Percentiles rank a stretch among this genome's conserved stretches.
These are phyloP conservation scores for Filosporella fistucella DNA, from an alignment of 495 filamentous ascomycete species.

Conservation along the genomic window DNA sequence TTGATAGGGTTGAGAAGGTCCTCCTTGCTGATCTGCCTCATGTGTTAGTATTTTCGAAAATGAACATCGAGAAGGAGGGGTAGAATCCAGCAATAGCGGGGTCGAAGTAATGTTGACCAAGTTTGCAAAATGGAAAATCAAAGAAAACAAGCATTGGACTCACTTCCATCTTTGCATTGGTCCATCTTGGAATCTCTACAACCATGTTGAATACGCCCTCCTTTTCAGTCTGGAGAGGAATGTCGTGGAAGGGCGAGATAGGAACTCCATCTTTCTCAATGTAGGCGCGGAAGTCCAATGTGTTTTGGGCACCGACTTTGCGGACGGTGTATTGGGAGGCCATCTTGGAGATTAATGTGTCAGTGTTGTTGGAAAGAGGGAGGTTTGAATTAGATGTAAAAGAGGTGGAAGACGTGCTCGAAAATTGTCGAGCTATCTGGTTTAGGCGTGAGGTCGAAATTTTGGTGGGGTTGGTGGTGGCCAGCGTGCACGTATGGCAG, in stretches of 20 bases:
- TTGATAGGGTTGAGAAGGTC: slow-evolving; percentile 30
- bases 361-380: slow-evolving; percentile 31
- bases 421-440: slow-evolving; percentile 54
- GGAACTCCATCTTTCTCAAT: slow-evolving; percentile 95
- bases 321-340: slow-evolving; percentile 61
- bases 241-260: slow-evolving; percentile 95
- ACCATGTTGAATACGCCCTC: slow-evolving; percentile 98
- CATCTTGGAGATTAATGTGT: slow-evolving; percentile 34
- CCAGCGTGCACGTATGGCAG: slow-evolving; percentile 23
- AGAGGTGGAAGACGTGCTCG: slow-evolving; percentile 28
- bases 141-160: slow-evolving; percentile 15
- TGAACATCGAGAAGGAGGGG: no score
- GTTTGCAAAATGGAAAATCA: background rate
- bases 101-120: slow-evolving; percentile 1
- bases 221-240: slow-evolving; percentile 93
- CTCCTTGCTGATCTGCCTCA: slow-evolving; percentile 21
- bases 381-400: slow-evolving; percentile 11
- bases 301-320: slow-evolving; percentile 86
- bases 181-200: slow-evolving; percentile 98
- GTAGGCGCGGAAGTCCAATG: slow-evolving; percentile 95
- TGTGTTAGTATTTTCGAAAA: slow-evolving; percentile 3
- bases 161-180: slow-evolving; percentile 99
- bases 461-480: slow-evolving; percentile 34
- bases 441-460: slow-evolving; percentile 39
- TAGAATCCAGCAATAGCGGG: slow-evolving; percentile 1